Percentiles rank a stretch among this genome's conserved stretches.
Conservation (phyloP, 345 rosid genomes). For the Cardamine occulta region DNA sequence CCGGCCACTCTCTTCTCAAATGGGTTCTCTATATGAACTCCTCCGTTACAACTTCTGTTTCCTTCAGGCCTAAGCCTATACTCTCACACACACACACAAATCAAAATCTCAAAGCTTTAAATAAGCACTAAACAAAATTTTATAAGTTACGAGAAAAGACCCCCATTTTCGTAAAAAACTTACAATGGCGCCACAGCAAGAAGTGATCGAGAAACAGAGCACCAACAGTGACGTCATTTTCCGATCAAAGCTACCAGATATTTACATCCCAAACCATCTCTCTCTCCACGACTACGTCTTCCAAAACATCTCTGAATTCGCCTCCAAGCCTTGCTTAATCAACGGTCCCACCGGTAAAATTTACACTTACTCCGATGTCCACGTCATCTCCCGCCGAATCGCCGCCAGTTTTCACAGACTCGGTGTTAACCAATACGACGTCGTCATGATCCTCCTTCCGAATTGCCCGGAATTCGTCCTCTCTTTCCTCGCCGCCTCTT, state of each 20-base stretch:
- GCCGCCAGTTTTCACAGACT: constrained; percentile 61
- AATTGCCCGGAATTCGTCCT: constrained; percentile 75
- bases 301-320: constrained; percentile 64
- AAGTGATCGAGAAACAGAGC: constrained; percentile 19
- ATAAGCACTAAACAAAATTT: background rate
- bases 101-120: background rate
- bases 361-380: constrained; percentile 73
- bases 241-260: constrained; percentile 82
- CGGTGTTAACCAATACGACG: constrained; percentile 65
- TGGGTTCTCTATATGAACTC: constrained; percentile 40
- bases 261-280: constrained; percentile 74
- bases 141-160: background rate
- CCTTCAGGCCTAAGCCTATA: constrained; percentile 46
- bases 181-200: constrained; percentile 39
- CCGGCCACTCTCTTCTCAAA: constrained; percentile 33
- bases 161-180: background rate
- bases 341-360: constrained; percentile 63
- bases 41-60: constrained; percentile 25
- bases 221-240: constrained; percentile 54
- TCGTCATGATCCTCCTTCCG: constrained; percentile 74
- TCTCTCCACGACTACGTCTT: constrained; percentile 75
- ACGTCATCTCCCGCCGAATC: constrained; percentile 59
- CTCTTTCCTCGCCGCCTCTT: constrained; percentile 78
- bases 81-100: background rate
- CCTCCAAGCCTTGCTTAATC: constrained; percentile 70